These are phyloP conservation scores for Drosera capensis DNA, from an alignment of 148 eudicot species.

Conservation along the genomic window DNA sequence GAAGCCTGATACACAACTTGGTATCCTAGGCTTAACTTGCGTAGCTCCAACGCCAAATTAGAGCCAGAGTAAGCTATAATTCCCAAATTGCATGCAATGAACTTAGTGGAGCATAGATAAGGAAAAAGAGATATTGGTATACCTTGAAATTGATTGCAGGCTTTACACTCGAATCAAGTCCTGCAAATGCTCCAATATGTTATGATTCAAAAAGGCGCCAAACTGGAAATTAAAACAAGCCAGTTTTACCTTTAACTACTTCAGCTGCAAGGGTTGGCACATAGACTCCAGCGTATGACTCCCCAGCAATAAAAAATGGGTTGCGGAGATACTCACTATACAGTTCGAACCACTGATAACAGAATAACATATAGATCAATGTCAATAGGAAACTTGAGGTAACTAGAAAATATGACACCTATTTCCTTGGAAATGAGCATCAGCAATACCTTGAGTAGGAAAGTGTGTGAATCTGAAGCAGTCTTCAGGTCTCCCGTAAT, in stretches of 20 bases:
- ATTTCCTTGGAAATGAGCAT: not conserved
- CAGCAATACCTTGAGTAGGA: conserved; percentile 66
- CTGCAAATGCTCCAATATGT: conserved; percentile 14
- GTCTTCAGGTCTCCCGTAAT: conserved; percentile 64
- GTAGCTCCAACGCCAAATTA: no score
- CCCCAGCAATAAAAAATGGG: conserved; percentile 78
- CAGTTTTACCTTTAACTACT: conserved; percentile 57
- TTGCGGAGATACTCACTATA: conserved; percentile 60
- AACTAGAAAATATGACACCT: not conserved
- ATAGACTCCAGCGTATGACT: conserved; percentile 93
- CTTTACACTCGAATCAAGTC: conserved; percentile 61
- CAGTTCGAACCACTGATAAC: conserved; percentile 64
- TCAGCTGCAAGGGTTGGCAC: conserved; percentile 84
- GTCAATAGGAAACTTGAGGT: not conserved
- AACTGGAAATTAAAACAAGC: not conserved
- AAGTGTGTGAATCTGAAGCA: conserved; percentile 57
- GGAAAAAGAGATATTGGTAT: not conserved
- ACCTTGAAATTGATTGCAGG: conserved; percentile 81
- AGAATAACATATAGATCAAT: conserved; percentile 4
- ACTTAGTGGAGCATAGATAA: no score
- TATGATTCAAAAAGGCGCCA: no score
- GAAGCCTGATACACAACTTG: no score
- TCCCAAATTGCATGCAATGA: no score
- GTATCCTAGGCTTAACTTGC: no score
- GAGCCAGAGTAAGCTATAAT: no score